phyloP scores from a whole-genome alignment of 2,329 filamentous ascomycete genomes.

The Hymenoscyphus linearis region DNA sequence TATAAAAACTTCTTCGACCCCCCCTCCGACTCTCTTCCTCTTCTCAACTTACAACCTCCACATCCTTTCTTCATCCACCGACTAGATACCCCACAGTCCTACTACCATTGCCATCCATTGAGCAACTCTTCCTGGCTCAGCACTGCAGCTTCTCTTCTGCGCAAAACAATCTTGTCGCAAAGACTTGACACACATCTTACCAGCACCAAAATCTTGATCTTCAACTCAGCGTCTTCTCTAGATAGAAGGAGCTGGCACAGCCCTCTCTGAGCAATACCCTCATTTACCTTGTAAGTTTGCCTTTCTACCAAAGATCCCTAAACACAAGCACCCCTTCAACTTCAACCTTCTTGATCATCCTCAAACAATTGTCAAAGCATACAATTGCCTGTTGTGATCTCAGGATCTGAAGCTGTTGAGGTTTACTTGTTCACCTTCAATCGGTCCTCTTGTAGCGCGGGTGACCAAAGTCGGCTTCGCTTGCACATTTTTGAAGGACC shows the following conservation, averaged over 20 bases:
- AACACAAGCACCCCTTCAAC: neutral
- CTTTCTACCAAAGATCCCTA: neutral
- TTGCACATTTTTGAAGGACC: neutral
- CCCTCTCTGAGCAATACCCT: neutral
- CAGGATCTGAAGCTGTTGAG: neutral
- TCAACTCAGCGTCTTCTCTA: too few species aligned
- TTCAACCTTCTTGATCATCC: neutral
- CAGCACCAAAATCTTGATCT: too few species aligned
- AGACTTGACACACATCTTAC: too few species aligned
- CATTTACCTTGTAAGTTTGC: neutral
- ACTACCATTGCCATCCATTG: too few species aligned
- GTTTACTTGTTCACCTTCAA: neutral
- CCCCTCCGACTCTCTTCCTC: too few species aligned
- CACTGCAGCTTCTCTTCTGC: too few species aligned
- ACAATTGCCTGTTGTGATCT: neutral
- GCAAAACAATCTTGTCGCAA: too few species aligned
- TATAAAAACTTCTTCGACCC: too few species aligned
- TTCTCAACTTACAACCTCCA: too few species aligned
- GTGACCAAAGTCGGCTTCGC: neutral
- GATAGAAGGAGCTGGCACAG: neutral
- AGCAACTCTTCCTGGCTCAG: too few species aligned
- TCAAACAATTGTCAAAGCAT: neutral
- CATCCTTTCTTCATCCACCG: too few species aligned
- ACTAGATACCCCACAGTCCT: too few species aligned
- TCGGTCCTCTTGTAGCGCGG: neutral